Evolutionary conservation across 257 asterid genomes (phyloP).

Genomic region (Solanum tarijense): DNA sequence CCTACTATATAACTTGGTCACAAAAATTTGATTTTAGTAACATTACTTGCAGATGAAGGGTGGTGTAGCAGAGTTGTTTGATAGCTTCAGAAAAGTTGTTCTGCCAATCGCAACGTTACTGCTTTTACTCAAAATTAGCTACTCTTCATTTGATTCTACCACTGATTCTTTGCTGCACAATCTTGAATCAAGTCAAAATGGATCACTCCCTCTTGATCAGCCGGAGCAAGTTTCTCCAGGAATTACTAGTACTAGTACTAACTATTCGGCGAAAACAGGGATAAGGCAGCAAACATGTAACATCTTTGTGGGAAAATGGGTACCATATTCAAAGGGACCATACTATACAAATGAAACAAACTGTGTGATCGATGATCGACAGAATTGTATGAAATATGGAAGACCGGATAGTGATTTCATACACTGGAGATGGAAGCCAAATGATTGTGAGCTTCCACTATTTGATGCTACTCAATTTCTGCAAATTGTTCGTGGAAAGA

Average conservation of each 20-base stretch:
- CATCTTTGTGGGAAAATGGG: constrained; percentile 11
- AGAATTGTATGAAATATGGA: constrained; percentile 19
- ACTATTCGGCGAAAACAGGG: background rate
- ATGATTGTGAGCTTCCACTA: constrained; percentile 13
- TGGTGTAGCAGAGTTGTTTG: background rate
- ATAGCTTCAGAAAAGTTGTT: background rate
- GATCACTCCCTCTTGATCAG: background rate
- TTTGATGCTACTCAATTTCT: constrained; percentile 10
- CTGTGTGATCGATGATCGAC: constrained; percentile 13
- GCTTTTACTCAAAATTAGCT: background rate
- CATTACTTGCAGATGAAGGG: constrained; percentile 6
- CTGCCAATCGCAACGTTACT: constrained; percentile 5
- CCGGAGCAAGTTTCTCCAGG: background rate
- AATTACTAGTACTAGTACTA: background rate
- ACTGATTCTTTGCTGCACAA: background rate
- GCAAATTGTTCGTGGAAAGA: constrained; percentile 13
- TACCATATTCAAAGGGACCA: constrained; percentile 2
- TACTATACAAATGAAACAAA: constrained; percentile 8
- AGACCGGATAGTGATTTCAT: constrained; percentile 11
- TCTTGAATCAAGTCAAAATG: background rate
- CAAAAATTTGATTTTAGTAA: background rate
- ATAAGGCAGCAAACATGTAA: background rate
- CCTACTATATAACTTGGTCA: background rate
- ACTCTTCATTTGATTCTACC: background rate
- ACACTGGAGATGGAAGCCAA: constrained; percentile 19